Evolutionary conservation across 108 stramenopile species (phyloP).

Genomic region (Chaetoceros tenuissimus): DNA sequence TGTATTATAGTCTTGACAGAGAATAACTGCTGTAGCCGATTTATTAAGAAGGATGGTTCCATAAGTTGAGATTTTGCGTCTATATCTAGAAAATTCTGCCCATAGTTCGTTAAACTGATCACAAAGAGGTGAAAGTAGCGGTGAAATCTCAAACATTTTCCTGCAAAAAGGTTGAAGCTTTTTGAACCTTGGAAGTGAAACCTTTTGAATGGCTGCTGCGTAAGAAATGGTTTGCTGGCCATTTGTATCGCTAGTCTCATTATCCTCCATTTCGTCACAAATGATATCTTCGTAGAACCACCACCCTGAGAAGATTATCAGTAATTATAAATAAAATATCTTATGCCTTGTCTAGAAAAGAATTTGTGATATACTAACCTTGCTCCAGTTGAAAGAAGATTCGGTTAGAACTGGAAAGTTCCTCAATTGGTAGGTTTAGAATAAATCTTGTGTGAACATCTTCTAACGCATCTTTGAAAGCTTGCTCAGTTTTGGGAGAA

Average conservation of each 20-base stretch:
- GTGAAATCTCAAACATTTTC: constrained; percentile 58
- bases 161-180: constrained; percentile 58
- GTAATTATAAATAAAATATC: too few relatives aligned
- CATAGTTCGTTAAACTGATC: constrained; percentile 55
- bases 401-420: constrained; percentile 59
- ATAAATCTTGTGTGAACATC: constrained; percentile 86
- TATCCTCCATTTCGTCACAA: constrained; percentile 38
- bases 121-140: constrained; percentile 37
- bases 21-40: constrained; percentile 37
- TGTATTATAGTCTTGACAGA: constrained; percentile 61
- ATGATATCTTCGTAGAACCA: constrained; percentile 89
- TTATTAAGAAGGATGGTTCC: constrained; percentile 67
- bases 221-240: not conserved
- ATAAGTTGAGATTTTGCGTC: constrained; percentile 71
- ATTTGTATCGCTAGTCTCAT: not conserved
- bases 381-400: constrained; percentile 91
- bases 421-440: constrained; percentile 68
- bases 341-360: too few relatives aligned
- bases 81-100: constrained; percentile 61
- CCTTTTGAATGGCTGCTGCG: constrained; percentile 1
- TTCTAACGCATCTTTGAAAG: constrained; percentile 68
- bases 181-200: constrained; percentile 46
- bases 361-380: too few relatives aligned
- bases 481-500: too few relatives aligned
- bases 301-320: too few relatives aligned